Conservation (phyloP, 257 asterid species). For the Apocynum venetum region DNA sequence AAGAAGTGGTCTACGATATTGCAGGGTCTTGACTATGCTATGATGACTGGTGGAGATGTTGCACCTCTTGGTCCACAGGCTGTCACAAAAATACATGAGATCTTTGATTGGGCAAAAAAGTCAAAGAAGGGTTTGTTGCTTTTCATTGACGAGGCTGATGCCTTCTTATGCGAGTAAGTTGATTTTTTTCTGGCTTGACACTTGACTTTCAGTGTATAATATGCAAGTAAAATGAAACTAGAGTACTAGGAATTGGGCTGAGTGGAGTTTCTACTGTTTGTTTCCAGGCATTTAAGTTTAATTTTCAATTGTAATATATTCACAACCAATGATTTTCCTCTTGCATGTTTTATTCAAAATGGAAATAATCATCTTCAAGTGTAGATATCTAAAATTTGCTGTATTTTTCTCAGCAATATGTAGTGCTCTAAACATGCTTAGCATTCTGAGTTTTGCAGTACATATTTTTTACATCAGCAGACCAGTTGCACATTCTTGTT, state of each 20-base stretch:
- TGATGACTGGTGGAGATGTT: conserved; percentile 99
- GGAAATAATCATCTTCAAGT: not conserved
- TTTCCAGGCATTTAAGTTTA: not conserved
- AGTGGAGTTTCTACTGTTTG: not conserved
- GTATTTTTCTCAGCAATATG: not conserved
- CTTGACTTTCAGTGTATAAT: too few species aligned
- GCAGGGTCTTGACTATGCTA: conserved; percentile 98
- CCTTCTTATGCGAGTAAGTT: conserved; percentile 97
- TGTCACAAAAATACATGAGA: conserved; percentile 95
- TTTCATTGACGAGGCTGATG: conserved; percentile 98
- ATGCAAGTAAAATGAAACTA: too few species aligned
- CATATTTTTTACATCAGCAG: not conserved
- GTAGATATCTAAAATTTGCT: not conserved
- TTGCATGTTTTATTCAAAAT: not conserved
- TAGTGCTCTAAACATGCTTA: not conserved
- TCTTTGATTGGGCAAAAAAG: conserved; percentile 96
- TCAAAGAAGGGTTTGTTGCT: conserved; percentile 86
- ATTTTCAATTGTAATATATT: not conserved
- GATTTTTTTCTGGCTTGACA: not conserved
- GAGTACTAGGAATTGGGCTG: not conserved
- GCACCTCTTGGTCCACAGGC: conserved; percentile 96
- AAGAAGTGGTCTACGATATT: not conserved
- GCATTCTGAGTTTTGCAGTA: not conserved
- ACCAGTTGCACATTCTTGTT: not conserved
- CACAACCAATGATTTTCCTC: not conserved